Conservation (phyloP, 2,329 filamentous ascomycete genomes). For the Beauveria sp. region DNA sequence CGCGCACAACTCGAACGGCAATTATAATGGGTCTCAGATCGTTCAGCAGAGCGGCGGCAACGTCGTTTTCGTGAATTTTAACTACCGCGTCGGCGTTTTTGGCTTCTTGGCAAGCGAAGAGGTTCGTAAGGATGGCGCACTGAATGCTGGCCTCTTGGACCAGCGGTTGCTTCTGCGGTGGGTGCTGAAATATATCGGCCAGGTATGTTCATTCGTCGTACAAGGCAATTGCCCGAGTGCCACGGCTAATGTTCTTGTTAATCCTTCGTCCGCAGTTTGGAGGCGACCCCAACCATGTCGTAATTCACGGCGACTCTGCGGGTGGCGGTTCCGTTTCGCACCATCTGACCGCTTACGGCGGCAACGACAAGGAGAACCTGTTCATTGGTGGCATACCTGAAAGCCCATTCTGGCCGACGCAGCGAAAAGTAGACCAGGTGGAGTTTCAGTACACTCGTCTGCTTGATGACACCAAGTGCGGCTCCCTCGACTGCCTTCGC, state of each 20-base stretch:
- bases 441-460: slow-evolving; percentile 35
- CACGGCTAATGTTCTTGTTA: not conserved
- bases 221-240: not conserved
- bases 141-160: slow-evolving; percentile 59
- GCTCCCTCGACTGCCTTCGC: slow-evolving; percentile 35
- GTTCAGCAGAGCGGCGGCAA: slow-evolving; percentile 35
- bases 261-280: slow-evolving; percentile 35
- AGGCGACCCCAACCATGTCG: slow-evolving; percentile 50
- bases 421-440: slow-evolving; percentile 34
- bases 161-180: slow-evolving; percentile 53
- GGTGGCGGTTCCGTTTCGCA: slow-evolving; percentile 51
- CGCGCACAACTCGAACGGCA: slow-evolving; percentile 37
- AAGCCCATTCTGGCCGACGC: slow-evolving; percentile 42
- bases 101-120: slow-evolving; percentile 55
- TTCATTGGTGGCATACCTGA: slow-evolving; percentile 40
- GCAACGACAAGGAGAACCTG: slow-evolving; percentile 32
- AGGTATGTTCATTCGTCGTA: slow-evolving; percentile 23
- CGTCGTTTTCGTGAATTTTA: slow-evolving; percentile 52
- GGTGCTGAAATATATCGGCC: slow-evolving; percentile 51
- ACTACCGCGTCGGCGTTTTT: slow-evolving; percentile 54
- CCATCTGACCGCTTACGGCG: slow-evolving; percentile 41
- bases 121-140: slow-evolving; percentile 44
- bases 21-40: slow-evolving; percentile 42
- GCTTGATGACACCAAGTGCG: slow-evolving; percentile 9
- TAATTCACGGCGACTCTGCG: slow-evolving; percentile 54